Evolutionary conservation across 139 green algal species (phyloP), one percentile per base, ranked within the genome.

Genomic region (Diplosphaera chodatii): DNA sequence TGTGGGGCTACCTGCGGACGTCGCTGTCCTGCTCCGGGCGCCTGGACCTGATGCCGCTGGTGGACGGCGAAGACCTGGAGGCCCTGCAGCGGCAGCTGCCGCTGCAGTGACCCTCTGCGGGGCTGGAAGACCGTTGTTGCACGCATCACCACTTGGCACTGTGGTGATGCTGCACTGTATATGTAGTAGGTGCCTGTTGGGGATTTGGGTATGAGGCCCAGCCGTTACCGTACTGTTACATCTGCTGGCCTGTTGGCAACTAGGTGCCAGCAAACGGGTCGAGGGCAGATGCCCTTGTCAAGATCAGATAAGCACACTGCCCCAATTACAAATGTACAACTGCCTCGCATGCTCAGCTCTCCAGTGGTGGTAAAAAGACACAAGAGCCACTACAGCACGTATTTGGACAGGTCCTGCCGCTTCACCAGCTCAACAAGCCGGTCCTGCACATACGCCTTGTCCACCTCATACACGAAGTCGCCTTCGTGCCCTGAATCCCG

Each of bases 1-100:
- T 97, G 63, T 99, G 95, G 95, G 82, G 88, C 29, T 99, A 99
- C 85, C 77, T 99, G 74, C 80, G 89, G 56, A 98, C 93, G 37
- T 85, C 82, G 13, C 74, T 98, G 48, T 78, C 85, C 0, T 97
- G 91, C 65, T 71, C 79, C 13, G 93, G 84, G 62, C 70, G 77
- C 23, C 13, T 82, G 27, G 90, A 95, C 34, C 68, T 92, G 33
- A 75, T 95, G 76, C 34, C 69, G 1, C 71, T 74, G 16, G 86
- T 83, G 5, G 88, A 96, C 16, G 48, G 48, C 0, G 70, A 86
- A 28, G 78, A 97, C 68, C 62, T 97, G 65, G 63, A 64, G 21
- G 68, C 74, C n/a, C 73, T 95, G 48, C 28, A 65, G 48, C 48
- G 18, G 48, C 48, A 59, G 18, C 48, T 59, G 48, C 48, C 48